Conservation (phyloP, 2,329 filamentous ascomycete species). For the Blumeriella jaapii region DNA sequence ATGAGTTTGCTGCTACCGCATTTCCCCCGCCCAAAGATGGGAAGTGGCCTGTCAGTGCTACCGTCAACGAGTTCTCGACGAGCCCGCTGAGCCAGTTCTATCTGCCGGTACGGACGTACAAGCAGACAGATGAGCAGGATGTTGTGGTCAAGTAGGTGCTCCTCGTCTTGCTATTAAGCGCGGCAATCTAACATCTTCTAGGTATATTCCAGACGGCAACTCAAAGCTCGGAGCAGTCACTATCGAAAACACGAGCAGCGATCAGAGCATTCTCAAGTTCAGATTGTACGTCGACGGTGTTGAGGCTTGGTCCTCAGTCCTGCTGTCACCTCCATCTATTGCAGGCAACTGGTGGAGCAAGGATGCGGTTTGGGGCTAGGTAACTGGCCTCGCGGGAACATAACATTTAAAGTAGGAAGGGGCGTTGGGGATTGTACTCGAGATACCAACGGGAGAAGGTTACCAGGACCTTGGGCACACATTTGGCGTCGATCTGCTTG, state of each 20-base stretch:
- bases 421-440: slow-evolving; percentile 2
- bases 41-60: slow-evolving; percentile 49
- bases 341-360: slow-evolving; percentile 20
- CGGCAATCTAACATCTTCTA: slow-evolving; percentile 23
- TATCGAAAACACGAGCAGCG: slow-evolving; percentile 55
- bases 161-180: too few relatives aligned
- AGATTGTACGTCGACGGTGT: slow-evolving; percentile 71
- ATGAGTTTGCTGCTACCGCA: slow-evolving; percentile 88
- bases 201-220: slow-evolving; percentile 72
- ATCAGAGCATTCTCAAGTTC: slow-evolving; percentile 67
- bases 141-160: slow-evolving; percentile 65
- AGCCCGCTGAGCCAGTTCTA: slow-evolving; percentile 93
- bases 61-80: slow-evolving; percentile 83
- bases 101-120: slow-evolving; percentile 72
- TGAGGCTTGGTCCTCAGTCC: slow-evolving; percentile 59
- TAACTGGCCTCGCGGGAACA: not conserved
- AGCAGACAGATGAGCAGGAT: slow-evolving; percentile 70
- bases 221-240: slow-evolving; percentile 81
- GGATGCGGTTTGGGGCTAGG: slow-evolving; percentile 25
- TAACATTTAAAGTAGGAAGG: not conserved
- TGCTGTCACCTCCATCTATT: slow-evolving; percentile 35
- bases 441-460: not conserved
- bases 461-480: not conserved
- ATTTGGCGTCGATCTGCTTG: not conserved
- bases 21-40: slow-evolving; percentile 52